phyloP scores from a whole-genome alignment of 1,284 basidiomycete genomes.

The Rhodotorula sp. region DNA sequence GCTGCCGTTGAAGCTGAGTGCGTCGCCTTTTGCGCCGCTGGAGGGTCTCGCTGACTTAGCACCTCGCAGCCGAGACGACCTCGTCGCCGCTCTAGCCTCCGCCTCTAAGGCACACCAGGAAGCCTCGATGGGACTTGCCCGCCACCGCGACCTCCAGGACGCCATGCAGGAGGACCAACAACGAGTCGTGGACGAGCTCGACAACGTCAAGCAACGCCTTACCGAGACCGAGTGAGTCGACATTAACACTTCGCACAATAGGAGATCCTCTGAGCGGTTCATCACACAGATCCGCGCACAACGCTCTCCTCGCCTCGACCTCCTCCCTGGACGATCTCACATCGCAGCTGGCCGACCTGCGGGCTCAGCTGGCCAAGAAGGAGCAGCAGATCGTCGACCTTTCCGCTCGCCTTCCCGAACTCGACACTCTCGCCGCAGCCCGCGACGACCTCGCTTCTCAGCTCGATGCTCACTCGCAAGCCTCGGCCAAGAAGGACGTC shows the following conservation, averaged over 20 bases:
- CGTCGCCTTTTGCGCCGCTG: neutral
- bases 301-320: neutral
- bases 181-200: neutral
- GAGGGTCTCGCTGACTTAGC: neutral
- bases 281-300: neutral
- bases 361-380: constrained; percentile 1
- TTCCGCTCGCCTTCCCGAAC: neutral
- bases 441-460: neutral
- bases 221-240: neutral
- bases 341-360: neutral
- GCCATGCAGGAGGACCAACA: neutral
- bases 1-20: neutral
- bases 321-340: neutral
- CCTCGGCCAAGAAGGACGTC: neutral
- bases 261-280: neutral
- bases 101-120: neutral
- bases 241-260: neutral
- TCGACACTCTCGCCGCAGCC: neutral
- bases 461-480: neutral
- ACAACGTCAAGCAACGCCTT: neutral
- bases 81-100: neutral
- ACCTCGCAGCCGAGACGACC: neutral
- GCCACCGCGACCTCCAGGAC: no score
- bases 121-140: no score
- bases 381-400: neutral